Evolutionary conservation across 2,329 filamentous ascomycete genomes (phyloP).

Genomic region (Pezicula rhizophila): DNA sequence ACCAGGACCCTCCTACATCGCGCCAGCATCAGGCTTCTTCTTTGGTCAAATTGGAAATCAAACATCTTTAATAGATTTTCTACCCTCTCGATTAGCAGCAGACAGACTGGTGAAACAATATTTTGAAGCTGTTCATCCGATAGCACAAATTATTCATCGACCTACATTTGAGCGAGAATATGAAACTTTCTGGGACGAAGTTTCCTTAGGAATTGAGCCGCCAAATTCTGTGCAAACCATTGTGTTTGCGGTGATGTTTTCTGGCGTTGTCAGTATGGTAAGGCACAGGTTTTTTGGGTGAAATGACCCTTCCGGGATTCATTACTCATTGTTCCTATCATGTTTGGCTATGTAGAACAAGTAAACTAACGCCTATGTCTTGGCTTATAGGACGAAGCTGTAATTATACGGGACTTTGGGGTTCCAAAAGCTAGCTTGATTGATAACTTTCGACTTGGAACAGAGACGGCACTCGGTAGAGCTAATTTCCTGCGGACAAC

Average conservation of each 20-base stretch:
- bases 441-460: constrained; percentile 57
- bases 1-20: constrained; percentile 60
- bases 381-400: constrained; percentile 35
- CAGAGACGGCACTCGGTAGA: constrained; percentile 60
- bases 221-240: constrained; percentile 59
- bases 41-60: constrained; percentile 48
- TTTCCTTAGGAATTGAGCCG: constrained; percentile 54
- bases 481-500: constrained; percentile 68
- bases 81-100: constrained; percentile 52
- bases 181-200: constrained; percentile 57
- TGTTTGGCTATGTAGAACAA: too few relatives aligned
- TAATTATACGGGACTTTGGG: constrained; percentile 46
- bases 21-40: constrained; percentile 61
- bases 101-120: constrained; percentile 63
- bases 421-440: constrained; percentile 51
- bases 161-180: constrained; percentile 63
- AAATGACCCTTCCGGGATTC: too few relatives aligned
- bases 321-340: too few relatives aligned
- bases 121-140: constrained; percentile 60
- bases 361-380: too few relatives aligned
- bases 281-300: too few relatives aligned
- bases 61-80: constrained; percentile 49
- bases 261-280: constrained; percentile 58
- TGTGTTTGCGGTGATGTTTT: constrained; percentile 64
- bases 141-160: constrained; percentile 62